Conservation (phyloP, 768 basidiomycete species). For the Rhodosporidiobolus odoratus region DNA sequence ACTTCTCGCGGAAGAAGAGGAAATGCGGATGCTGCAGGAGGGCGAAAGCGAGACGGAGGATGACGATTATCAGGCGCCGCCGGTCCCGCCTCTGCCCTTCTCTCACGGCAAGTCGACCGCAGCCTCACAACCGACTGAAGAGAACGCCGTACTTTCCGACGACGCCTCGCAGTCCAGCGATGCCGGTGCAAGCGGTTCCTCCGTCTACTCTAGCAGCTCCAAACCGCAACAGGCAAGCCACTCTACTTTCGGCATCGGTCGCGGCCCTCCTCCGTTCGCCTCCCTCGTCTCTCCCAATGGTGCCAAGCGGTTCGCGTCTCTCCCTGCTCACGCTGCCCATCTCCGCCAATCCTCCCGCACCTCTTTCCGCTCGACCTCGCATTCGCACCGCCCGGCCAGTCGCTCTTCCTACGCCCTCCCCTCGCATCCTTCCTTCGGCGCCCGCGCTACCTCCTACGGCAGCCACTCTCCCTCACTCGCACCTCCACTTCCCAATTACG, state of each 20-base stretch:
- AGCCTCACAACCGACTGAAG: background rate
- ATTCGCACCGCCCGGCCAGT: background rate
- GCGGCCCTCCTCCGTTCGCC: conserved; percentile 23
- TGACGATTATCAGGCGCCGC: conserved; percentile 45
- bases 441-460: conserved; percentile 12
- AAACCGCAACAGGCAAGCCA: conserved; percentile 53
- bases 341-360: conserved; percentile 26
- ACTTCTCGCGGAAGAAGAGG: conserved; percentile 36
- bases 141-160: conserved; percentile 10
- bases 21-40: conserved; percentile 2
- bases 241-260: conserved; percentile 45
- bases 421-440: background rate
- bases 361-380: conserved; percentile 13
- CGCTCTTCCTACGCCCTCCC: conserved; percentile 17
- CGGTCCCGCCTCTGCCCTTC: conserved; percentile 53
- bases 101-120: background rate
- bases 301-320: conserved; percentile 58
- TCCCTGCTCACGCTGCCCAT: conserved; percentile 57
- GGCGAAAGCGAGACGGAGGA: conserved; percentile 12
- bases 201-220: conserved; percentile 9
- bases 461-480: background rate
- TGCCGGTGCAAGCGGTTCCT: conserved; percentile 11
- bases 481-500: conserved; percentile 16
- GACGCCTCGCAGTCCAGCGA: conserved; percentile 31
- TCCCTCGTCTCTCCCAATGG: conserved; percentile 40